Conservation (phyloP, 306 rosid species). For the Acacia confusa region DNA sequence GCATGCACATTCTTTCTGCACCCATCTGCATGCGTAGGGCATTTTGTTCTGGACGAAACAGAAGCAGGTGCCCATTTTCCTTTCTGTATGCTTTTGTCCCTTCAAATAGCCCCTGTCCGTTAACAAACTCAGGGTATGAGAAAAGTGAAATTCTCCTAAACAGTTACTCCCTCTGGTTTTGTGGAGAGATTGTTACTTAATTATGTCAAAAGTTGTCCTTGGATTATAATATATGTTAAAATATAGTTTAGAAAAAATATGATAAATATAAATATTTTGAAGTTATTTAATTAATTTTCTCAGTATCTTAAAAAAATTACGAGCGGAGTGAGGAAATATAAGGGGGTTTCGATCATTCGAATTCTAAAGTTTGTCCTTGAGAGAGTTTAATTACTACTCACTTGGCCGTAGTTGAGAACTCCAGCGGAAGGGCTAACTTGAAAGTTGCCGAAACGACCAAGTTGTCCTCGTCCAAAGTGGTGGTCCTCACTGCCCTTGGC, state of each 20-base stretch:
- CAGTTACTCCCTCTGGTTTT: no score
- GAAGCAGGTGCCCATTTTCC: slow-evolving; percentile 62
- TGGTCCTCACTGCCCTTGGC: slow-evolving; percentile 44
- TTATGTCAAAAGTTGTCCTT: no score
- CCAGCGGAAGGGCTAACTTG: slow-evolving; percentile 83
- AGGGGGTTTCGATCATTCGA: no score
- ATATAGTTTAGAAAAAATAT: no score
- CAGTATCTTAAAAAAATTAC: no score
- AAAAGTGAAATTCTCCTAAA: not conserved
- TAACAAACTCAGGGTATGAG: not conserved
- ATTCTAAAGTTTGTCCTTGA: not conserved
- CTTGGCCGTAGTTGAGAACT: slow-evolving; percentile 90
- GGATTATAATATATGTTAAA: no score
- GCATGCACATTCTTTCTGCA: slow-evolving; percentile 92
- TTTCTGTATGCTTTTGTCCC: slow-evolving; percentile 86
- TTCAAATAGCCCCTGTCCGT: slow-evolving; percentile 72
- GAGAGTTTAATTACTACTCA: not conserved
- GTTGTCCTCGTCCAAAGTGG: slow-evolving; percentile 55
- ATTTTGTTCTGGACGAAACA: slow-evolving; percentile 78
- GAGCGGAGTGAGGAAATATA: no score
- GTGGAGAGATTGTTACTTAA: no score
- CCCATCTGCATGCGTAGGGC: slow-evolving; percentile 74
- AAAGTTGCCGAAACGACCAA: slow-evolving; percentile 62
- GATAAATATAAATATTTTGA: no score
- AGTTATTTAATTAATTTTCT: no score